Evolutionary conservation across 2,329 filamentous ascomycete genomes (phyloP).

Genomic region (Didymella arachidicola): DNA sequence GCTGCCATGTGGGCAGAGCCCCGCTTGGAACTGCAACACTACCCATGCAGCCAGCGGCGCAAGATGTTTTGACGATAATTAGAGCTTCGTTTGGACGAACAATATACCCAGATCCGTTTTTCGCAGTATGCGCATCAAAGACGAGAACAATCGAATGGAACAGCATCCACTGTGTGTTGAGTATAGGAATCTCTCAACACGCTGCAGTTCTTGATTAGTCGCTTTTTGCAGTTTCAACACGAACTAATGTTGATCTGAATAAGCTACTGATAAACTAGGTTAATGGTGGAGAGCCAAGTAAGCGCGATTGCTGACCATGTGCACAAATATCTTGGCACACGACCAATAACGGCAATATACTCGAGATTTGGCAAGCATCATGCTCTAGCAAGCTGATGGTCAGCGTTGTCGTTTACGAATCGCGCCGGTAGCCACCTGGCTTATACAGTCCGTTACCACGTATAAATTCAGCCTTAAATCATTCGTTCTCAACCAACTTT

Average conservation of each 20-base stretch:
- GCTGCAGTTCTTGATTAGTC: no score
- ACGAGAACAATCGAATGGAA: not conserved
- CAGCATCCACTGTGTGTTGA: not conserved
- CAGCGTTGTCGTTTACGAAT: not conserved
- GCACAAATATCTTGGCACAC: not conserved
- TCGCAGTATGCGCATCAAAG: not conserved
- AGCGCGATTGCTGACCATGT: not conserved
- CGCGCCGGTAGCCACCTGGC: not conserved
- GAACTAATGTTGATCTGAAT: not conserved
- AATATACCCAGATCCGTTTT: slow-evolving; percentile 24
- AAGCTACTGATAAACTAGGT: not conserved
- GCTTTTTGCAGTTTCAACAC: no score
- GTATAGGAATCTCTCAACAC: no score
- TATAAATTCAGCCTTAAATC: not conserved
- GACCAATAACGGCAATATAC: not conserved
- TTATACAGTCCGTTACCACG: not conserved
- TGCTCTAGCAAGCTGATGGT: not conserved
- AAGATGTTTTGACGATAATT: not conserved
- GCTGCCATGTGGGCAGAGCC: not conserved
- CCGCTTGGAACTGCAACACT: not conserved
- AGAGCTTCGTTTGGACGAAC: slow-evolving; percentile 13
- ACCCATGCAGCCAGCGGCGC: slow-evolving; percentile 1
- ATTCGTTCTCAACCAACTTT: not conserved
- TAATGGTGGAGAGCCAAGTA: slow-evolving; percentile 2
- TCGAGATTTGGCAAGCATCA: not conserved